phyloP scores from a whole-genome alignment of 2,329 filamentous ascomycete genomes.

The Hortaea werneckii region DNA sequence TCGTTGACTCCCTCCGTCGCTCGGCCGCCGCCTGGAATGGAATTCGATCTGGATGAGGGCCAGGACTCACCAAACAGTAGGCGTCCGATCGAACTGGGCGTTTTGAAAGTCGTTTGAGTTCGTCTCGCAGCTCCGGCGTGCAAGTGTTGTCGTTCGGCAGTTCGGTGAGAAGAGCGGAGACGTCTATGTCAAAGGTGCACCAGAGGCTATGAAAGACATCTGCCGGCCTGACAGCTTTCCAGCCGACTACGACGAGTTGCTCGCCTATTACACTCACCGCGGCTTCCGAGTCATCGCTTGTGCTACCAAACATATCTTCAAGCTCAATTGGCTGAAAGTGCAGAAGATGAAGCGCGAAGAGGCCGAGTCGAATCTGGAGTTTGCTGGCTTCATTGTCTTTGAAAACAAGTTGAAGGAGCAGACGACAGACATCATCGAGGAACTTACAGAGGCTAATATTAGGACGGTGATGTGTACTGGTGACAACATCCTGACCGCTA shows the following conservation, averaged over 20 bases:
- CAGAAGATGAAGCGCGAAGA: conserved; percentile 87
- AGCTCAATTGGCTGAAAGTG: conserved; percentile 85
- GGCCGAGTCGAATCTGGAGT: conserved; percentile 73
- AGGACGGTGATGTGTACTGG: conserved; percentile 93
- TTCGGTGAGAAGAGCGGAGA: conserved; percentile 77
- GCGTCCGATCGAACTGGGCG: conserved; percentile 69
- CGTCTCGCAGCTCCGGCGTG: conserved; percentile 79
- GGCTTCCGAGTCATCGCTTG: conserved; percentile 95
- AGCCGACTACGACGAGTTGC: conserved; percentile 75
- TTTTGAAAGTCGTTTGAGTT: conserved; percentile 87
- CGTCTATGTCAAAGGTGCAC: conserved; percentile 91
- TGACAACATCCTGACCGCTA: conserved; percentile 93
- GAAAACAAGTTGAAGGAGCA: conserved; percentile 95
- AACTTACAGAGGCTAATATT: conserved; percentile 74
- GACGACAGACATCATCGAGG: conserved; percentile 69
- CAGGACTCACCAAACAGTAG: conserved; percentile 32
- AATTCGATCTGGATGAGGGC: conserved; percentile 47
- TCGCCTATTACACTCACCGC: conserved; percentile 86
- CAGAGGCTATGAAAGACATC: conserved; percentile 92
- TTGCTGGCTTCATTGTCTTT: conserved; percentile 94
- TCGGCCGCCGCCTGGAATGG: conserved; percentile 57
- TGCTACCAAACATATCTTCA: conserved; percentile 77
- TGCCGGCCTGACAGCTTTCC: conserved; percentile 79
- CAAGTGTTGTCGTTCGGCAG: conserved; percentile 83
- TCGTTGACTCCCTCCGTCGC: conserved; percentile 82